Percentiles rank a stretch among this genome's conserved stretches.
Evolutionary conservation across 352 stramenopile species (phyloP).

Genomic region (Phytopythium kandeliae): DNA sequence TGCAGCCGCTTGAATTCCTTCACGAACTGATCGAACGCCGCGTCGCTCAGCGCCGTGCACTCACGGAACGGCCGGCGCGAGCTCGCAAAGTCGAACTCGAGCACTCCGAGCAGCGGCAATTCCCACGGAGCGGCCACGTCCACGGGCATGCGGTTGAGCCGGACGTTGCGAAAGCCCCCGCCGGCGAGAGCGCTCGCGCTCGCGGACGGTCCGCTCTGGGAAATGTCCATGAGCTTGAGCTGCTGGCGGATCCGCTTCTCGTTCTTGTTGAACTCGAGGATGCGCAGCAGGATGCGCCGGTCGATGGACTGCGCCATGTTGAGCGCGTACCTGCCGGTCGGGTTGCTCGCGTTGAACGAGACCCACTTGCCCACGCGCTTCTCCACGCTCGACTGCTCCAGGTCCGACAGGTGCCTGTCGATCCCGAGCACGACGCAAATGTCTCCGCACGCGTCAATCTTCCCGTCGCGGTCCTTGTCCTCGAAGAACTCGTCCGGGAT

Average conservation of each 20-base stretch:
- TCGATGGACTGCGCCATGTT: conserved; percentile 71
- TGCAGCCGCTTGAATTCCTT: conserved; percentile 76
- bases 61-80: conserved; percentile 43
- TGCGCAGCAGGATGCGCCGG: conserved; percentile 63
- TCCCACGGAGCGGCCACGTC: conserved; percentile 46
- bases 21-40: conserved; percentile 65
- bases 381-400: conserved; percentile 68
- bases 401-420: conserved; percentile 42
- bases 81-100: conserved; percentile 76
- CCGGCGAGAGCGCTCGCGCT: conserved; percentile 1
- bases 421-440: conserved; percentile 75
- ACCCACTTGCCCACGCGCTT: conserved; percentile 75
- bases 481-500: conserved; percentile 63
- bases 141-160: conserved; percentile 54
- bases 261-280: conserved; percentile 57
- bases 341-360: conserved; percentile 69
- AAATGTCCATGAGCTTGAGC: conserved; percentile 58
- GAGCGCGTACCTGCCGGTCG: conserved; percentile 54
- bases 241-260: conserved; percentile 48
- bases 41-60: conserved; percentile 57
- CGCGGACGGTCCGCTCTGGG: conserved; percentile 32
- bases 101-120: conserved; percentile 52
- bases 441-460: conserved; percentile 76
- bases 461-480: conserved; percentile 74
- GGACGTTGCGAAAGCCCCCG: conserved; percentile 52